These are phyloP conservation scores for Debaryomyces robertsiae DNA, from an alignment of 1,139 yeast genomes.

Conservation along the genomic window DNA sequence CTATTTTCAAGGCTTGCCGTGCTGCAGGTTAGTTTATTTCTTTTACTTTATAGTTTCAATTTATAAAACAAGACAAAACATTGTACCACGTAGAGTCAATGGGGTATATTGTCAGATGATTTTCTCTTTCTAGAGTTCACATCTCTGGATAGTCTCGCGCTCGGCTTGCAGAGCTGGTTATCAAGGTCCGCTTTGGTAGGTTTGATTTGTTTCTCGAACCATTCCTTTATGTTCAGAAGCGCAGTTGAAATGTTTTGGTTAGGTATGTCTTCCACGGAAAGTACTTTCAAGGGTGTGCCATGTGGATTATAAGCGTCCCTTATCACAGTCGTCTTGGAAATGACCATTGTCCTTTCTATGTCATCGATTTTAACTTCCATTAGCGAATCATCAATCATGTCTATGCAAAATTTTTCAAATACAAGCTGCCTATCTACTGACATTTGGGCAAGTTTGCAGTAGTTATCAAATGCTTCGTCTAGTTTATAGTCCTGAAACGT, in stretches of 20 bases:
- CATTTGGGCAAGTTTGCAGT: constrained; percentile 10
- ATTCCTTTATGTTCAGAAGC: constrained; percentile 18
- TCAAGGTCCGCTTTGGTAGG: constrained; percentile 17
- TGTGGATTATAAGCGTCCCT: constrained; percentile 2
- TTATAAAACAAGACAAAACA: constrained; percentile 3
- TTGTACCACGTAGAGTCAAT: not conserved
- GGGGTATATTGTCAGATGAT: constrained; percentile 15
- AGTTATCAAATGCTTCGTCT: constrained; percentile 16
- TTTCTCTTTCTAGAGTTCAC: constrained; percentile 14
- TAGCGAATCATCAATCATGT: constrained; percentile 27
- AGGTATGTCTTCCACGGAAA: constrained; percentile 27
- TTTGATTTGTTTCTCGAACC: constrained; percentile 25
- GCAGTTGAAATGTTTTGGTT: constrained; percentile 23
- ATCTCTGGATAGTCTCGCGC: not conserved
- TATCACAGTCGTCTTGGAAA: constrained; percentile 3
- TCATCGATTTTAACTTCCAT: constrained; percentile 36
- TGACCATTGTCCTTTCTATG: constrained; percentile 10
- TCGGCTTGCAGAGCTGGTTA: not conserved
- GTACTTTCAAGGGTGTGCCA: constrained; percentile 11
- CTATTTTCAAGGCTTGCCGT: not conserved
- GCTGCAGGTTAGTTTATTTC: constrained; percentile 6
- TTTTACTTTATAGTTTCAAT: constrained; percentile 5
- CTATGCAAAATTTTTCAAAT: constrained; percentile 25
- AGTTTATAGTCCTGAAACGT: constrained; percentile 25
- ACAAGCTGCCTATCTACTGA: constrained; percentile 7